Evolutionary conservation across 805 yeast species (phyloP).

Genomic region (Ogataea philodendri): DNA sequence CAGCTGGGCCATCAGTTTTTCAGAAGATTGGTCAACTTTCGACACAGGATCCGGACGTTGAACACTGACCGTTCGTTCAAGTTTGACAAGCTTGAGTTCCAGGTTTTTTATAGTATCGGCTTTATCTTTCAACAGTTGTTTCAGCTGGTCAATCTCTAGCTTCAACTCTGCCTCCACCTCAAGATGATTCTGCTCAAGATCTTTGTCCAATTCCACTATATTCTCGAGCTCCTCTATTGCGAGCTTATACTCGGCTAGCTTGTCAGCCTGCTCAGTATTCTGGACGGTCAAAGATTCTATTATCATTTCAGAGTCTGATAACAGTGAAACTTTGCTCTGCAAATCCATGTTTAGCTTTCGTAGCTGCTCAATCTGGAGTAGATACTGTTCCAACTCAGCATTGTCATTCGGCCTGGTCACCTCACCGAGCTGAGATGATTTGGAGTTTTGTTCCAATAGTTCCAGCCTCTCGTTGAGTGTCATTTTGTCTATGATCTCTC

Average conservation of each 20-base stretch:
- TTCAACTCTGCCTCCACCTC: constrained; percentile 45
- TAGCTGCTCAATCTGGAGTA: constrained; percentile 7
- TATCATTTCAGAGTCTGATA: constrained; percentile 32
- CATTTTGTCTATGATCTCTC: constrained; percentile 44
- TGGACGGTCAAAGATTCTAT: constrained; percentile 37
- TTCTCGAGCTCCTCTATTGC: constrained; percentile 48
- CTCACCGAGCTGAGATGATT: too few species aligned
- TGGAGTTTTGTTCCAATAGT: background rate
- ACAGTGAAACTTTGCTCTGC: constrained; percentile 29
- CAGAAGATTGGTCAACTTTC: constrained; percentile 7
- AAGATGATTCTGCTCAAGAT: constrained; percentile 45
- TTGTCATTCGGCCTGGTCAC: too few species aligned
- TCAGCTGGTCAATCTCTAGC: constrained; percentile 34
- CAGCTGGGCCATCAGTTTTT: constrained; percentile 9
- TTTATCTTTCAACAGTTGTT: constrained; percentile 18
- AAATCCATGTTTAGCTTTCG: constrained; percentile 25
- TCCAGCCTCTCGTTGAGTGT: constrained; percentile 35
- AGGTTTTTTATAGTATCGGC: constrained; percentile 23
- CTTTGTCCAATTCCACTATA: constrained; percentile 47
- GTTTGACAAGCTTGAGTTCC: constrained; percentile 28
- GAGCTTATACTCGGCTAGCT: constrained; percentile 34
- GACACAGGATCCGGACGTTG: too few species aligned
- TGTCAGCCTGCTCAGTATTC: constrained; percentile 35
- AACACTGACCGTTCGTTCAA: too few species aligned
- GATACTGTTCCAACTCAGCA: constrained; percentile 3